These are phyloP conservation scores for Meira nashicola DNA, from an alignment of 1,284 basidiomycete genomes.

Conservation along the genomic window DNA sequence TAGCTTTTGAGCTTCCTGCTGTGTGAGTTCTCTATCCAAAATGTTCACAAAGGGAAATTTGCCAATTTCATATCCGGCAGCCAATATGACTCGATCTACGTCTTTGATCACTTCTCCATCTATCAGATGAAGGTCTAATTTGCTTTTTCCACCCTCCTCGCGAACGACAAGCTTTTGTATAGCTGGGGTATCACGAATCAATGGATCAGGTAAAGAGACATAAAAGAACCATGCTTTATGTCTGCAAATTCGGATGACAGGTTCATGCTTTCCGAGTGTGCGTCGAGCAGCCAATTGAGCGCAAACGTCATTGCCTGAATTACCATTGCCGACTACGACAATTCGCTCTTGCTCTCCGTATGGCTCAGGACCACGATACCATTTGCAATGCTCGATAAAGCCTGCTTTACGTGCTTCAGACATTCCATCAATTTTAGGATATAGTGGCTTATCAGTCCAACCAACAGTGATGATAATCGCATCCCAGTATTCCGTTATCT, in stretches of 20 bases:
- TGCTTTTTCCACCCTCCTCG: slow-evolving; percentile 8
- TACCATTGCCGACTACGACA: slow-evolving; percentile 44
- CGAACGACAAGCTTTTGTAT: slow-evolving; percentile 21
- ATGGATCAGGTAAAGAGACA: slow-evolving; percentile 28
- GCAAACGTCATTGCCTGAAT: slow-evolving; percentile 39
- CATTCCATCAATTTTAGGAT: slow-evolving; percentile 27
- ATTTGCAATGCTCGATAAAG: slow-evolving; percentile 41
- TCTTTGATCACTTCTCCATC: slow-evolving; percentile 25
- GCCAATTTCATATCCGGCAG: slow-evolving; percentile 28
- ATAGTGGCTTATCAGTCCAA: slow-evolving; percentile 40
- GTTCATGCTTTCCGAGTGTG: slow-evolving; percentile 11
- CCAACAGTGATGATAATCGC: slow-evolving; percentile 32
- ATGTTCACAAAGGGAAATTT: slow-evolving; percentile 32
- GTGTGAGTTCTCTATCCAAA: slow-evolving; percentile 13
- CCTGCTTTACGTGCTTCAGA: slow-evolving; percentile 17
- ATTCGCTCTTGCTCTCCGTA: slow-evolving; percentile 23
- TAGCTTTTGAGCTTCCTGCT: not conserved
- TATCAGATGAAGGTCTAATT: slow-evolving; percentile 24
- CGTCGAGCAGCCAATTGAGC: slow-evolving; percentile 30
- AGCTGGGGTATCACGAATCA: slow-evolving; percentile 35
- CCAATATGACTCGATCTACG: slow-evolving; percentile 33
- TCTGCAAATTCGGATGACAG: slow-evolving; percentile 25
- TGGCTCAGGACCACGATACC: slow-evolving; percentile 32
- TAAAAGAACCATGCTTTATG: slow-evolving; percentile 22
- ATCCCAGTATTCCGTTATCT: slow-evolving; percentile 20